Conservation (phyloP, 2,329 filamentous ascomycete species). For the Apiospora pterosperma region DNA sequence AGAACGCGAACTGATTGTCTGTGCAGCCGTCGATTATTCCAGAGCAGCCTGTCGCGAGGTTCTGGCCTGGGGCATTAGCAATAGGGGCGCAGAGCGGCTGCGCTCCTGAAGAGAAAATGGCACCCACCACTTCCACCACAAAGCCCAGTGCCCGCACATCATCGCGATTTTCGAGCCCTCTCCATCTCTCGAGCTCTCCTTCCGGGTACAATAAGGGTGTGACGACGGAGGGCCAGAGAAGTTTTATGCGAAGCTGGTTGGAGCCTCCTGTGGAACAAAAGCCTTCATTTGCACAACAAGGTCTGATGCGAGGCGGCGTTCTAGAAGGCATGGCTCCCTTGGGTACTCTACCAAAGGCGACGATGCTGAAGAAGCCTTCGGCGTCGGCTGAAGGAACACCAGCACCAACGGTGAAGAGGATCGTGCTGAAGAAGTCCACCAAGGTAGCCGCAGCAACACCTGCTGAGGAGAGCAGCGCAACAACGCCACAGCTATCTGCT, state of each 20-base stretch:
- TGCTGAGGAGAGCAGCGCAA: conserved; percentile 22
- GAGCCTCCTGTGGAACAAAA: conserved; percentile 57
- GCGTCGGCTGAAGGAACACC: conserved; percentile 28
- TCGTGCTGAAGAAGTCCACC: conserved; percentile 27
- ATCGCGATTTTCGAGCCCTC: conserved; percentile 56
- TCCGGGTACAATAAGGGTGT: conserved; percentile 18
- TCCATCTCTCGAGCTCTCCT: conserved; percentile 33
- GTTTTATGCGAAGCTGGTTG: conserved; percentile 55
- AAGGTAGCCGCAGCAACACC: conserved; percentile 29
- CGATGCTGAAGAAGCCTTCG: conserved; percentile 51
- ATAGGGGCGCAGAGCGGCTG: background rate
- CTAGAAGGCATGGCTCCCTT: conserved; percentile 81
- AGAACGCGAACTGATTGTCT: background rate
- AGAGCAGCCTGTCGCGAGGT: background rate
- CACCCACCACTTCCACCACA: background rate
- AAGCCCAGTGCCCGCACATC: conserved; percentile 21
- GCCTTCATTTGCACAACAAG: conserved; percentile 75
- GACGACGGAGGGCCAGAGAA: conserved; percentile 28
- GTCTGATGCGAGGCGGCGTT: conserved; percentile 70
- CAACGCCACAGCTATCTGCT: conserved; percentile 13
- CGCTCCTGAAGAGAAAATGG: background rate
- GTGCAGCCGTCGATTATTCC: background rate
- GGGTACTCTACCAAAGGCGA: conserved; percentile 65
- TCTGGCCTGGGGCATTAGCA: background rate
- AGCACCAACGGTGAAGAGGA: conserved; percentile 21